Evolutionary conservation across 2,329 filamentous ascomycete species (phyloP).

Genomic region (Pyrenophora tritici-repentis): DNA sequence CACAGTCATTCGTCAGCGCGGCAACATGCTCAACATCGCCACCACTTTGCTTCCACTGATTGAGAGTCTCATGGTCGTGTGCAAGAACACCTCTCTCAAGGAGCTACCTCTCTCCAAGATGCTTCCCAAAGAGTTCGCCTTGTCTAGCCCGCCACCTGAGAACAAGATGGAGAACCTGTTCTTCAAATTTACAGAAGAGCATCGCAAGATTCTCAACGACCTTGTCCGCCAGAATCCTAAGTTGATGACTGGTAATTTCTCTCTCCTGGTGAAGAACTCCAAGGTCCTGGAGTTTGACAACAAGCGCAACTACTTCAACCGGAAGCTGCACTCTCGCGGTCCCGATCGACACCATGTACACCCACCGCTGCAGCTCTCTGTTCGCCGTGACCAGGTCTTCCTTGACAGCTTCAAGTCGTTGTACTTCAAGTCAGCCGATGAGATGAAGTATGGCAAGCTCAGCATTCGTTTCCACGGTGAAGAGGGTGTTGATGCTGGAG

Average conservation of each 20-base stretch:
- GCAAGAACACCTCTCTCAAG: constrained; percentile 90
- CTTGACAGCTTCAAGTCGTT: constrained; percentile 97
- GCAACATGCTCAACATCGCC: constrained; percentile 95
- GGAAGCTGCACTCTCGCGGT: constrained; percentile 80
- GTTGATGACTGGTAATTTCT: constrained; percentile 98
- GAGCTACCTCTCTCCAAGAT: constrained; percentile 60
- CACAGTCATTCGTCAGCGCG: constrained; percentile 83
- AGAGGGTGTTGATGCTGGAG: constrained; percentile 96
- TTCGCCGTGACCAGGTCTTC: constrained; percentile 95
- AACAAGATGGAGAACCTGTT: constrained; percentile 86
- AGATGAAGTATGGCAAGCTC: constrained; percentile 99
- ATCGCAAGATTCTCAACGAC: constrained; percentile 96
- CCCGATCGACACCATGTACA: constrained; percentile 70
- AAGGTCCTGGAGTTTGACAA: constrained; percentile 99
- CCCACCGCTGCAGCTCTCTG: constrained; percentile 80
- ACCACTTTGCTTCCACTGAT: constrained; percentile 94
- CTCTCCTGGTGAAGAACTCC: constrained; percentile 93
- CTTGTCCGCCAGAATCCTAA: constrained; percentile 96
- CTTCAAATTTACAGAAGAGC: constrained; percentile 96
- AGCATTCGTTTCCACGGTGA: constrained; percentile 97
- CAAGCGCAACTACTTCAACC: constrained; percentile 98
- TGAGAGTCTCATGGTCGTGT: constrained; percentile 97
- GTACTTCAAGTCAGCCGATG: constrained; percentile 93
- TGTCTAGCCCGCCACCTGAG: constrained; percentile 79
- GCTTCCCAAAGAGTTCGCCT: constrained; percentile 66